Base-by-base conservation (phyloP, 805 yeast genomes). In the Myxozyma geophila region DNA sequence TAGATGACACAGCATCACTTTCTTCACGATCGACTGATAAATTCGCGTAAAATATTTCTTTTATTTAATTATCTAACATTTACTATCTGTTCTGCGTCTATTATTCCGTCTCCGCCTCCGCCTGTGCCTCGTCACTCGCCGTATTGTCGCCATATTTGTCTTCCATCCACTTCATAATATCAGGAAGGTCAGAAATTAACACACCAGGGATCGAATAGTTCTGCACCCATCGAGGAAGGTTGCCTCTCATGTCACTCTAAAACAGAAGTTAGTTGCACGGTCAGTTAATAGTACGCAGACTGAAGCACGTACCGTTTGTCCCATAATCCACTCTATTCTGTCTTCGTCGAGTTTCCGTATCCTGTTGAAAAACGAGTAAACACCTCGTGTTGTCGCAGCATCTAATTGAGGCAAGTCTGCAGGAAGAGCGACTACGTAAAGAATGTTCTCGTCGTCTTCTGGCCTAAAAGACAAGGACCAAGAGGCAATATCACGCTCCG, bases 221-320 rank as follows among this genome's bases (percentile, higher is more conserved):
- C 44, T 65, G 68, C 33, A 59, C 52, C 62, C 60, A 65, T 3
- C 68, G 50, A 1, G 67, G 67, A 21, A 64, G 21, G 43, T 63
- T 65, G 3, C 68, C 68, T 8, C 53, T 37, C 68, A 65, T 65
- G 44, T 65, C 68, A 51, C 68, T 65, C 68, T 65, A 47, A n/a
- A 10, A 8, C 6, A 12, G 8, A 2, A 17, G 39, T 56, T 28
- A 56, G 60, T 13, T 5, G 15, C 21, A 43, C 4, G 17, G 47
- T 19, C 17, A 7, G 9, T 3, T 4, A 43, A 43, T 43, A 43
- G n/a, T 17, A 6, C 9, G 2, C 15, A 13, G 47, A 8, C 1
- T n/a, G 35, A 53, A 3, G 15, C 10, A 37, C 63, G 54, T 35
- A 63, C 67, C n/a, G 67, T 63, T 39, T 54, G 58, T 5, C 46